phyloP scores from a whole-genome alignment of 805 yeast species.

The baker's yeast (Saccharomyces cerevisiae) region DNA sequence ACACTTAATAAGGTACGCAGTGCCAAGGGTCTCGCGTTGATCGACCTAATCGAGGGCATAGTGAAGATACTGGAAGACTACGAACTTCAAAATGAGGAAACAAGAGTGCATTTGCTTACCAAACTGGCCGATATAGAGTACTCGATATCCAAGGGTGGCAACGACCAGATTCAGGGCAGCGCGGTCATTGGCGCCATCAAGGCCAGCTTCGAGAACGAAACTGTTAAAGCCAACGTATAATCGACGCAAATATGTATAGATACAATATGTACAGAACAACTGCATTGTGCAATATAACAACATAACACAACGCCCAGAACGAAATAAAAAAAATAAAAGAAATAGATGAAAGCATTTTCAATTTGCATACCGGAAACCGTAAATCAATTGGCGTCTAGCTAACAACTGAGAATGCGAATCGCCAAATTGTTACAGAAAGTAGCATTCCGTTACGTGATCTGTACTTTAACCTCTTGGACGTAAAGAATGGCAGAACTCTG shows the following conservation, averaged over 20 bases:
- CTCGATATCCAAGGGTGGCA: constrained; percentile 86
- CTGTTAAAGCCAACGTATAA: neutral
- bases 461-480: neutral
- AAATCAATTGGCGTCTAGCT: neutral
- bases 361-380: neutral
- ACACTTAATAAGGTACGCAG: constrained; percentile 61
- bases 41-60: constrained; percentile 74
- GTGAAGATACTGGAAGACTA: constrained; percentile 61
- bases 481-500: neutral
- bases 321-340: too few species aligned
- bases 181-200: constrained; percentile 86
- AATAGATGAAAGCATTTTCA: neutral
- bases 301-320: neutral
- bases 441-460: neutral
- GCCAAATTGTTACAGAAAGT: neutral
- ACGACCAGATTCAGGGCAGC: constrained; percentile 79
- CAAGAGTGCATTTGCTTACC: constrained; percentile 56
- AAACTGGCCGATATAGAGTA: constrained; percentile 86
- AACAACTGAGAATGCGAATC: neutral
- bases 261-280: neutral
- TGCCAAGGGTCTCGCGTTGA: constrained; percentile 77
- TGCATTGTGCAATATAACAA: neutral
- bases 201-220: constrained; percentile 33
- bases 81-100: constrained; percentile 47
- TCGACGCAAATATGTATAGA: neutral